Base-by-base conservation (phyloP, 1,139 yeast species). In the Meyerozyma elateridarum region DNA sequence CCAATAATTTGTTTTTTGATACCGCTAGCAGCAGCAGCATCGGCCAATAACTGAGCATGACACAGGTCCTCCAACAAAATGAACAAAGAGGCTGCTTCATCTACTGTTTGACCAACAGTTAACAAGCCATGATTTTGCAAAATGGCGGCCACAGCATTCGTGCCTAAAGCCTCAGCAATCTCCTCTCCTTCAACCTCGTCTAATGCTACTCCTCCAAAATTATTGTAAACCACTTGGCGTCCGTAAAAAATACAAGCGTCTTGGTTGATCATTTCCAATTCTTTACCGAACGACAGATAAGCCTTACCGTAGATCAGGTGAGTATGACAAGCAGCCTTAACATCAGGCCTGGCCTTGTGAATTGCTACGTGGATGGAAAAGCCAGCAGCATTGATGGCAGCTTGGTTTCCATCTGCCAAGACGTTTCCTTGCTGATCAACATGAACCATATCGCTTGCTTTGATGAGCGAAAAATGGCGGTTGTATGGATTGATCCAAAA, bases 401-500 rank as follows among this genome's bases (percentile, higher is more conserved):
- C 65, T 43, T 71, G 73, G 42, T 78, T 72, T 1, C 88, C 88
- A 32, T 81, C 87, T 1, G 64, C 59, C 44, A 80, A 67, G 18
- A 83, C 67, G 36, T 80, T 75, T 22, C 91, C 89, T 8, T 75
- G 62, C 44, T 76, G 80, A 52, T 82, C 87, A 18, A 83, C 84
- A 38, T 79, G 84, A 12, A 84, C 89, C 73, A 84, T 70, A 48
- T 84, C 93, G 27, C 76, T 63, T 11, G 83, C 89, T 45, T 70
- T 79, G 45, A 84, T 65, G 36, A 81, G 58, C 9, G 79, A 78
- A 53, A 80, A 83, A 51, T 84, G 94, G 40, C 70, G 73, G 14
- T 82, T 87, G 37, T 83, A 57, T 2, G 91, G 91, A 52, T 82
- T 82, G 52, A 82, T 80, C 91, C 93, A 83, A 51, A 83, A 83